Conservation (phyloP, 495 filamentous ascomycete species). For the Aspergillus coremiiformis region DNA sequence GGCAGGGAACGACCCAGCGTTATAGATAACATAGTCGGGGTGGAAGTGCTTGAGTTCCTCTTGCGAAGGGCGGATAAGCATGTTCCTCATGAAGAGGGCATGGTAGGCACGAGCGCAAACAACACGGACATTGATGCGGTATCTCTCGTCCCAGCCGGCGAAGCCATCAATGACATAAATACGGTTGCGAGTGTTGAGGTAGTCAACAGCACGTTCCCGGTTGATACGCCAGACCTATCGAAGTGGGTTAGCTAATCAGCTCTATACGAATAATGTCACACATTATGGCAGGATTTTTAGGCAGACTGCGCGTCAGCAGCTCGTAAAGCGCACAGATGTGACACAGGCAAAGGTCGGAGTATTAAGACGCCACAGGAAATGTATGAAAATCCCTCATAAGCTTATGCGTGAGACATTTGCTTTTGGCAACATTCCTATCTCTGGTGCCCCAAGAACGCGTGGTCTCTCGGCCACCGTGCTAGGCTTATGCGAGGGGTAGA, state of each 20-base stretch:
- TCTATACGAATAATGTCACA: conserved; percentile 31
- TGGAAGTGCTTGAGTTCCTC: conserved; percentile 95
- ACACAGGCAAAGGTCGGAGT: background rate
- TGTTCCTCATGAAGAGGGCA: conserved; percentile 99
- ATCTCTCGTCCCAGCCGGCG: conserved; percentile 97
- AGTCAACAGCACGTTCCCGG: conserved; percentile 96
- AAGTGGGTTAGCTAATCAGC: conserved; percentile 16
- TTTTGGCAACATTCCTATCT: background rate
- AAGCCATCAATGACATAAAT: conserved; percentile 98
- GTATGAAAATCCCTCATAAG: conserved; percentile 19
- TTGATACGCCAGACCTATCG: conserved; percentile 98
- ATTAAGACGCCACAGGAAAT: conserved; percentile 5
- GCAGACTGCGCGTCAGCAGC: conserved; percentile 1
- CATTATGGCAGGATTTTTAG: conserved; percentile 19
- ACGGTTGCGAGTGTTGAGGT: conserved; percentile 95
- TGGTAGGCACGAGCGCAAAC: conserved; percentile 99
- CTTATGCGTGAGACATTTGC: conserved; percentile 16
- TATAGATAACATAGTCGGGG: conserved; percentile 99
- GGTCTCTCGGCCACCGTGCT: conserved; percentile 17
- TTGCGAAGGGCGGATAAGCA: conserved; percentile 88
- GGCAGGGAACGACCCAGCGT: conserved; percentile 95
- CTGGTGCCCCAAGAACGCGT: conserved; percentile 29
- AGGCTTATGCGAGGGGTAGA: conserved; percentile 19
- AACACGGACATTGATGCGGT: conserved; percentile 94
- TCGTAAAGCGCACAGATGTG: background rate